A percentile compares a stretch with the other conserved stretches of the same genome.
These are phyloP conservation scores for Moniliophthora roreri DNA, from an alignment of 1,284 basidiomycete species.

Conservation along the genomic window DNA sequence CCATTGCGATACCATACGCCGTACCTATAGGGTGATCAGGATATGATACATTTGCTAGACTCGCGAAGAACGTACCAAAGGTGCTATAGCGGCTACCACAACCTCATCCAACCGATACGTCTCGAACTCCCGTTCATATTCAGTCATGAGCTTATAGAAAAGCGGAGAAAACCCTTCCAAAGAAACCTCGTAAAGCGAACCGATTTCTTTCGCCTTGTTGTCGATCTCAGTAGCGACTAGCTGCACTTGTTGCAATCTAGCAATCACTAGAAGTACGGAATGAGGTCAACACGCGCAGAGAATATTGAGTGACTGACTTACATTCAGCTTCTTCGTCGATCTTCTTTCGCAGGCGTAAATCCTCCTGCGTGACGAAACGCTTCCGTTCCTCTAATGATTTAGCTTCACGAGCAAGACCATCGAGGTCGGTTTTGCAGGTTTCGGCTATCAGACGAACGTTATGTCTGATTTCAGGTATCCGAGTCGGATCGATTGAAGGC, in stretches of 20 bases:
- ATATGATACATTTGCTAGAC: not conserved
- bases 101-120: constrained; percentile 86
- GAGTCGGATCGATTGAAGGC: constrained; percentile 79
- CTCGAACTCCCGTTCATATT: constrained; percentile 80
- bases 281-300: constrained; percentile 2
- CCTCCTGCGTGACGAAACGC: constrained; percentile 74
- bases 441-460: constrained; percentile 89
- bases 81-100: constrained; percentile 87
- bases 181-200: constrained; percentile 64
- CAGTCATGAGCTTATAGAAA: constrained; percentile 70
- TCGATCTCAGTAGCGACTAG: constrained; percentile 71
- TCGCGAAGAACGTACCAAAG: constrained; percentile 61
- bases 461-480: constrained; percentile 93
- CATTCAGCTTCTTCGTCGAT: constrained; percentile 74
- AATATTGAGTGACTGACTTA: constrained; percentile 36
- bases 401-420: constrained; percentile 88
- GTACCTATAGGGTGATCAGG: constrained; percentile 37
- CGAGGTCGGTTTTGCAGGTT: constrained; percentile 78
- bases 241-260: constrained; percentile 74
- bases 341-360: constrained; percentile 63
- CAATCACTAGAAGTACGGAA: constrained; percentile 55
- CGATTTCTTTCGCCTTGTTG: constrained; percentile 58
- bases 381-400: constrained; percentile 79
- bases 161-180: constrained; percentile 70
- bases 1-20: constrained; percentile 69